Evolutionary conservation across 2,329 filamentous ascomycete genomes (phyloP), one percentile per base, ranked within the genome.

Genomic region (Penicillium sp.): DNA sequence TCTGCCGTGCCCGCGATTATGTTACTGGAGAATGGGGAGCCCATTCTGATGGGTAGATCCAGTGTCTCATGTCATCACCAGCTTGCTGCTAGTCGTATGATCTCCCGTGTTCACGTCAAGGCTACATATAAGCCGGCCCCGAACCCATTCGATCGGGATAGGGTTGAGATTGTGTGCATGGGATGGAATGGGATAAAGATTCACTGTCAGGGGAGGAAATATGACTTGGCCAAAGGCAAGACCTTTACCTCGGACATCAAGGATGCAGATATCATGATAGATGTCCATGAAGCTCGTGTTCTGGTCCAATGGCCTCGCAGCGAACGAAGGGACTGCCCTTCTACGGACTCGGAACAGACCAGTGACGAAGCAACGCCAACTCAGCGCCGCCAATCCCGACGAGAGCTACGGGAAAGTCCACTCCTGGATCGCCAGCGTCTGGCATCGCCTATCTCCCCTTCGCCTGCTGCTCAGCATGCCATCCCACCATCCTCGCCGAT

Each of bases 41-140:
- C 86, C 14, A 77, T 96, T 34, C 82, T 89, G 59, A 94, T 99
- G 88, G 94, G 94, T 61, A 85, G 94, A 63, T 97, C 92, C 6
- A 96, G 90, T 77, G 93, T 91, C 75, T 96, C 92, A 14, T 96
- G 92, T n/a, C 87, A 97, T 71, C 94, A 93, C 73, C 93, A 97
- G 76, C 83, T 99, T 14, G 94, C 94, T 26, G 86, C 90, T 65
- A 96, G 96, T 76, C 89, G 92, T 45, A 85, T 95, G 57, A 91
- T 99, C 61, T 97, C 94, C 68, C 89, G 94, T 69, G 85, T 97
- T 24, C 94, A 99, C 72, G 89, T 97, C 74, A 89, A 90, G 76
- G 92, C 92, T 61, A 85, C 87, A 51, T 99, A 92, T 73, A 84
- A 93, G 61, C 82, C 88, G 22, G 85, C 90, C 13, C 77, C 82